phyloP scores from a whole-genome alignment of 2,329 filamentous ascomycete genomes.

The Beauveria varroae region DNA sequence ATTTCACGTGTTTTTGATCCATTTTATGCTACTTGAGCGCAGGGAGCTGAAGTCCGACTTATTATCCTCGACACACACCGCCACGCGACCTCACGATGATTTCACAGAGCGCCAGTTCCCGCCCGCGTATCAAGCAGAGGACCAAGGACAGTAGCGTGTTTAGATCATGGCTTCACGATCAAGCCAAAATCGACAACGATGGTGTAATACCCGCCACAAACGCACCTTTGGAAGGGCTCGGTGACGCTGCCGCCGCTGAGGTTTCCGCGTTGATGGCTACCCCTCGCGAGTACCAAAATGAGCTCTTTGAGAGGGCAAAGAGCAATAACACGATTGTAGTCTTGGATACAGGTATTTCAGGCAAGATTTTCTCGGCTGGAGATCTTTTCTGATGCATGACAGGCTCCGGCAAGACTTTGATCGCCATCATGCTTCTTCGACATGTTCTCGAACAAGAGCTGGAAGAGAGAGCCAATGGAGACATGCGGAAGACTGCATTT shows the following conservation, averaged over 20 bases:
- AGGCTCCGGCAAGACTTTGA: constrained; percentile 94
- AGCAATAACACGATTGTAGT: constrained; percentile 84
- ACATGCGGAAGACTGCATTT: constrained; percentile 63
- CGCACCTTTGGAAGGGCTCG: not conserved
- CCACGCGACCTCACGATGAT: not conserved
- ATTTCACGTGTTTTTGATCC: no score
- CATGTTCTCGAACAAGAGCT: constrained; percentile 73
- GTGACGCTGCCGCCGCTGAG: constrained; percentile 1
- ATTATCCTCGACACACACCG: not conserved
- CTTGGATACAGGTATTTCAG: constrained; percentile 82
- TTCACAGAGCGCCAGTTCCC: not conserved
- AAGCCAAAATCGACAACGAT: not conserved
- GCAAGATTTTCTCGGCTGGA: no score
- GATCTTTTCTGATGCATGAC: constrained; percentile 7
- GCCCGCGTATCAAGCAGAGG: not conserved
- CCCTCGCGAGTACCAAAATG: constrained; percentile 83
- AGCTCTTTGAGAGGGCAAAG: constrained; percentile 85
- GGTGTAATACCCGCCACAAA: not conserved
- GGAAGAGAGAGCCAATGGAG: constrained; percentile 54
- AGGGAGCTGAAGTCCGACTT: not conserved
- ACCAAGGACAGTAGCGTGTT: not conserved
- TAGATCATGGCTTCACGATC: not conserved
- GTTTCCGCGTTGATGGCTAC: constrained; percentile 34
- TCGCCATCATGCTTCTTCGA: constrained; percentile 76
- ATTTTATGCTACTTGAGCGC: no score